phyloP scores from a whole-genome alignment of 2,329 filamentous ascomycete species.

The Tolypocladium album region DNA sequence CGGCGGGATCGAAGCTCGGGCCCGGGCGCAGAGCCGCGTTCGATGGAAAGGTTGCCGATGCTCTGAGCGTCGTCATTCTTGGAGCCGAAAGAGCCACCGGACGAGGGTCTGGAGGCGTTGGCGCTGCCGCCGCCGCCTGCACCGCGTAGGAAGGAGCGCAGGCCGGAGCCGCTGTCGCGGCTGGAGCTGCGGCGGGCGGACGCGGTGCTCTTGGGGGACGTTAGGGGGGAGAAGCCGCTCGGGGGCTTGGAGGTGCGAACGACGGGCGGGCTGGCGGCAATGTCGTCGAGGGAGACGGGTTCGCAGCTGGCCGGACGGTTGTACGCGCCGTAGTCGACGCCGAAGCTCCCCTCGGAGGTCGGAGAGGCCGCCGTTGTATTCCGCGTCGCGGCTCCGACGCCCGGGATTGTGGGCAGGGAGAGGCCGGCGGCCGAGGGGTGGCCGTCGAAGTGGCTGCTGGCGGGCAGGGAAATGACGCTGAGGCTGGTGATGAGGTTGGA shows the following conservation, averaged over 20 bases:
- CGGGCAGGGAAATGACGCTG: constrained; percentile 56
- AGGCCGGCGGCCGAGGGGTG: constrained; percentile 26
- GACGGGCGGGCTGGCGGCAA: constrained; percentile 56
- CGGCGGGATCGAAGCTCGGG: constrained; percentile 40
- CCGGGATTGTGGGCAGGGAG: constrained; percentile 27
- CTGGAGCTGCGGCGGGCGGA: constrained; percentile 35
- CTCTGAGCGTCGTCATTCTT: constrained; percentile 48
- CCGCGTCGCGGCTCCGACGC: constrained; percentile 14
- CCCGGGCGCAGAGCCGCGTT: constrained; percentile 38
- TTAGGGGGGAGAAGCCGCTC: constrained; percentile 62
- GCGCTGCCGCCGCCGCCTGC: constrained; percentile 13
- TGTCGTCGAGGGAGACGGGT: constrained; percentile 41
- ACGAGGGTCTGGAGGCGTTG: constrained; percentile 43
- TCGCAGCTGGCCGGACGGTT: constrained; percentile 38
- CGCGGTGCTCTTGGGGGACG: constrained; percentile 44
- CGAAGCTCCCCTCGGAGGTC: constrained; percentile 42
- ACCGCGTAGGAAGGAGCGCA: constrained; percentile 50
- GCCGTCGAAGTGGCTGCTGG: constrained; percentile 57
- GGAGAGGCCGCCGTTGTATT: constrained; percentile 10
- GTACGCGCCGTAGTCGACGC: constrained; percentile 64
- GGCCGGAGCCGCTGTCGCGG: constrained; percentile 38
- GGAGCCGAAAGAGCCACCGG: constrained; percentile 43
- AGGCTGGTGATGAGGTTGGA: constrained; percentile 59
- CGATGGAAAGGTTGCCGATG: constrained; percentile 54
- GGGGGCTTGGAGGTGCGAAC: constrained; percentile 75